Evolutionary conservation across 768 basidiomycete species (phyloP).

Genomic region (Leccinum olivaceopallidum): DNA sequence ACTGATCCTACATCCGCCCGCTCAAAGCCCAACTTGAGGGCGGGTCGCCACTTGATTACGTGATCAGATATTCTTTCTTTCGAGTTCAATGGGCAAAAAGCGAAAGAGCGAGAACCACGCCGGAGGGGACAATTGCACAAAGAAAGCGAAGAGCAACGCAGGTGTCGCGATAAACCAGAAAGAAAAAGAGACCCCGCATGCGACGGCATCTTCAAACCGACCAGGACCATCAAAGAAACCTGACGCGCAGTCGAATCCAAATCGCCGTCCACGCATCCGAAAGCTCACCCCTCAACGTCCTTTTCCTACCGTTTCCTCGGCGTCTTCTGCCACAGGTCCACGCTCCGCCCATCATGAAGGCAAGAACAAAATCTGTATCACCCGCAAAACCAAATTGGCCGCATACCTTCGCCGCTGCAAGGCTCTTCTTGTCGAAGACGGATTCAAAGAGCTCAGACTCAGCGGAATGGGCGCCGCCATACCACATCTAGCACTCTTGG

Average conservation of each 20-base stretch:
- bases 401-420: conserved; percentile 80
- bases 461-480: conserved; percentile 91
- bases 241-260: conserved; percentile 5
- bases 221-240: conserved; percentile 6
- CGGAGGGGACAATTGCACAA: conserved; percentile 8
- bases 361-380: conserved; percentile 78
- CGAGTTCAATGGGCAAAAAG: conserved; percentile 20
- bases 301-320: conserved; percentile 70
- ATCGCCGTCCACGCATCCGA: conserved; percentile 42
- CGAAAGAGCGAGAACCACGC: conserved; percentile 20
- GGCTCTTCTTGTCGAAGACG: conserved; percentile 67
- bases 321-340: conserved; percentile 80
- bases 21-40: conserved; percentile 23
- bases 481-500: conserved; percentile 71
- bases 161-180: conserved; percentile 6
- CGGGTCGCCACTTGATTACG: conserved; percentile 14
- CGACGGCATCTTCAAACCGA: conserved; percentile 4
- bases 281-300: conserved; percentile 76
- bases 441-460: conserved; percentile 76
- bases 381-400: conserved; percentile 71
- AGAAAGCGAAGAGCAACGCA: conserved; percentile 17
- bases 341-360: conserved; percentile 77
- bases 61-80: not conserved
- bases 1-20: conserved; percentile 12
- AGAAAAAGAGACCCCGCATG: conserved; percentile 2